Base-by-base conservation (phyloP, 1,139 yeast genomes). In the Magnusiomyces paraingens region DNA sequence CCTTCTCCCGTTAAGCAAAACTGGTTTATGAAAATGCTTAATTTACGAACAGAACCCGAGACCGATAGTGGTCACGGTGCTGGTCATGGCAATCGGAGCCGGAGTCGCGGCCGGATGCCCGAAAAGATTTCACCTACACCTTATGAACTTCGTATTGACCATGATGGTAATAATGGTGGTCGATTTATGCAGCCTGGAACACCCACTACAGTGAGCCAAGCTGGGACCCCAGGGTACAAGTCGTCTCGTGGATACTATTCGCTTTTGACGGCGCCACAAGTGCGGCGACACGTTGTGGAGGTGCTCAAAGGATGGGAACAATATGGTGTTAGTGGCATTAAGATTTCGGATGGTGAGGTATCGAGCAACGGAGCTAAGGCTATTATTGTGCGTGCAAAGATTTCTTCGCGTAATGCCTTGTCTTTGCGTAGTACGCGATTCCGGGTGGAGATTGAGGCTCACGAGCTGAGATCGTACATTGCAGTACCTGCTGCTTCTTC, bases 11-110 rank as follows among this genome's bases (percentile, higher is more conserved):
- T 43, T 2, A 55, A 55, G 54, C 74, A 71, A 59, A 70, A 68
- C 55, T 71, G 74, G 74, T 69, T 71, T 59, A 65, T 71, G 69
- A 70, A 70, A 58, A 62, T 71, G 61, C 62, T 71, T 41, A 54
- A 57, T 41, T 12, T 26, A 10, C 32, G 38, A 6, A 26, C 47
- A 4, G 6, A 18, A 4, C n/a, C 29, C 29, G n/a, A 42, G 20
- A 3, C 15, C n/a, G 12, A 21, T 15, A 12, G 22, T 3, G n/a
- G 22, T 3, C 21, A 42, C 8, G 32, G 32, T 5, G 32, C 32
- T 5, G 32, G 32, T 8, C 8, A 26, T 8, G 32, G 32, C 32
- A 26, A 8, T 8, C 32, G 32, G 8, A 26, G 32, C 32, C 4
- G 32, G 32, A 26, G 32, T 8, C 32, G 32, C 32, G 32, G 32